A percentile compares a stretch with the other conserved stretches of the same genome.
These are phyloP conservation scores for Saccharomycopsis hybrid DNA, from an alignment of 1,139 yeast species.

Conservation along the genomic window DNA sequence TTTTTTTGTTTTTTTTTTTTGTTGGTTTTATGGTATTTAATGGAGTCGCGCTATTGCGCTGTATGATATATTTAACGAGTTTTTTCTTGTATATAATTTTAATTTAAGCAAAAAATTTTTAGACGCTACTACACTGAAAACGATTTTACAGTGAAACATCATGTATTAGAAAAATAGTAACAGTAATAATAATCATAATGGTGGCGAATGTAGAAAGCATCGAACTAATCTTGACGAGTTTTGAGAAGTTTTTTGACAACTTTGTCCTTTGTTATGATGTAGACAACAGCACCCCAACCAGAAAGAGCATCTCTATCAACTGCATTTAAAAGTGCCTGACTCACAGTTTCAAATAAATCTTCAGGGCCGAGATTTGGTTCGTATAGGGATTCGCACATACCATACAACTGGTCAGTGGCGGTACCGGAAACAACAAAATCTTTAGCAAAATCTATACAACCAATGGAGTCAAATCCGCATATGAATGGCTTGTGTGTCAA, in stretches of 20 bases:
- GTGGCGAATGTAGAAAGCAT: too few species aligned
- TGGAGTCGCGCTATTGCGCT: too few species aligned
- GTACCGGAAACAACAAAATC: conserved; percentile 98
- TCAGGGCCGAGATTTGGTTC: conserved; percentile 94
- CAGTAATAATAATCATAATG: too few species aligned
- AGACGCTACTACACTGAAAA: too few species aligned
- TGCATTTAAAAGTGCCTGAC: conserved; percentile 90
- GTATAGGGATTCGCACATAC: conserved; percentile 97
- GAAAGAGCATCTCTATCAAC: conserved; percentile 96
- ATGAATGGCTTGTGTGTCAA: conserved; percentile 80
- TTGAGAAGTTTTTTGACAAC: conserved; percentile 81
- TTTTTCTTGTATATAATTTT: too few species aligned
- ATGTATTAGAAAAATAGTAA: too few species aligned
- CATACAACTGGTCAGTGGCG: conserved; percentile 90
- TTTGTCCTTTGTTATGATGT: conserved; percentile 86
- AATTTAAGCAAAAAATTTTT: too few species aligned
- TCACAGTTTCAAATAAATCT: conserved; percentile 90
- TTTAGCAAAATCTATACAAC: conserved; percentile 91
- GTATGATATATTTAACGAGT: too few species aligned
- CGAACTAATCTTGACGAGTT: conserved; percentile 78
- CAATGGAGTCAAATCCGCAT: conserved; percentile 94
- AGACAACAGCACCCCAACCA: conserved; percentile 98
- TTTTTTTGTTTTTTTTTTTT: too few species aligned
- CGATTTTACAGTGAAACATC: too few species aligned
- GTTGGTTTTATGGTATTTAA: too few species aligned